These are phyloP conservation scores for Linum usitatissimum DNA, from an alignment of 345 rosid genomes.

Conservation along the genomic window DNA sequence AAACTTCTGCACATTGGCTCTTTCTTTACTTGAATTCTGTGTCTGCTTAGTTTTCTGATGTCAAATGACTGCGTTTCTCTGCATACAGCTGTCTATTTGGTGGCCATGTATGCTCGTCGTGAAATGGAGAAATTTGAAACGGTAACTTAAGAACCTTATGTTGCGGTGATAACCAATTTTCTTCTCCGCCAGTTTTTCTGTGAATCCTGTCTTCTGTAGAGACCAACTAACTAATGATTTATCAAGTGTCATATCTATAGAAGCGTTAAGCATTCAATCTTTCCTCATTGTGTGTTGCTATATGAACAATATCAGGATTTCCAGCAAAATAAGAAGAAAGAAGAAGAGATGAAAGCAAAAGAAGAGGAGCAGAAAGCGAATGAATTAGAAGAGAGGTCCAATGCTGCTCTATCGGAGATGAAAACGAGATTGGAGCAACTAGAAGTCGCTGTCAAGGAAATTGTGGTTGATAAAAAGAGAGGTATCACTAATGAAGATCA, in stretches of 20 bases:
- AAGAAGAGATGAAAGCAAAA: constrained; percentile 44
- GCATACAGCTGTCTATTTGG: constrained; percentile 68
- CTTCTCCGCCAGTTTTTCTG: no score
- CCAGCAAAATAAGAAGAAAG: constrained; percentile 37
- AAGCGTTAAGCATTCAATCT: no score
- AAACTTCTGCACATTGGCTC: background rate
- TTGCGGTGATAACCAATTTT: no score
- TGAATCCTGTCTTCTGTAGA: no score
- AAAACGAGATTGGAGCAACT: constrained; percentile 57
- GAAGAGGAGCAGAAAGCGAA: constrained; percentile 36
- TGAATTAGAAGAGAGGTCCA: constrained; percentile 30
- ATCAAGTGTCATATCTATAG: no score
- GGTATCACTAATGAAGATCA: background rate
- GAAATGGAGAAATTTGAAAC: constrained; percentile 83
- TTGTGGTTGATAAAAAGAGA: constrained; percentile 49
- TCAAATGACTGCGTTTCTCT: constrained; percentile 18
- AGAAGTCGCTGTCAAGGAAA: constrained; percentile 60
- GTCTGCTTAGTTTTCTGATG: background rate
- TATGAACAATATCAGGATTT: constrained; percentile 34
- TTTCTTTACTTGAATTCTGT: constrained; percentile 1
- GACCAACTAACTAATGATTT: no score
- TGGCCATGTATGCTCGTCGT: constrained; percentile 76
- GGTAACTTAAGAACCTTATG: constrained; percentile 22
- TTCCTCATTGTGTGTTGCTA: no score
- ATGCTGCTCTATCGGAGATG: constrained; percentile 41